Percentiles rank a stretch among this genome's conserved stretches.
Conservation (phyloP, 2,329 filamentous ascomycete species). For the Penicillium sp. region DNA sequence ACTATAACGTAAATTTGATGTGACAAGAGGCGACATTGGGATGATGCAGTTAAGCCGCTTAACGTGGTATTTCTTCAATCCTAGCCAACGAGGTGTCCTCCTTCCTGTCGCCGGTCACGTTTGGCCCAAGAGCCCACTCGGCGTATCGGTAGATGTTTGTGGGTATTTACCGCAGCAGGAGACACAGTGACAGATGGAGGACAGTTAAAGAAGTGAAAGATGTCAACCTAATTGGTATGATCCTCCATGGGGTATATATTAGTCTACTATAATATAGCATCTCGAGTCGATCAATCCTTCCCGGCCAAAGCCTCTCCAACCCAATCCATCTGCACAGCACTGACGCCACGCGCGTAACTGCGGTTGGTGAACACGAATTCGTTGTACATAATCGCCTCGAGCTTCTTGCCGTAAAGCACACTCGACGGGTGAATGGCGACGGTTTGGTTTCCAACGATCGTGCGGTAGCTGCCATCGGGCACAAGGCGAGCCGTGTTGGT, state of each 20-base stretch:
- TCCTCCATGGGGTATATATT: constrained; percentile 10
- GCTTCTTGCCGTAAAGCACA: constrained; percentile 58
- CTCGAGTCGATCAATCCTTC: constrained; percentile 6
- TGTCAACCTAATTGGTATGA: neutral
- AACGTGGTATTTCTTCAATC: neutral
- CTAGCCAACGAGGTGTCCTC: neutral
- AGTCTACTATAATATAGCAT: constrained; percentile 8
- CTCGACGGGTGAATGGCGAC: constrained; percentile 63
- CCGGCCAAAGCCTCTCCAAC: constrained; percentile 50
- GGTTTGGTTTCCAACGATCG: constrained; percentile 59
- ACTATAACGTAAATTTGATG: neutral
- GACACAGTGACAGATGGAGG: neutral
- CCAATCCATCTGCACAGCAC: constrained; percentile 62
- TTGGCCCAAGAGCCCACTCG: neutral
- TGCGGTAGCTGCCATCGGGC: constrained; percentile 61
- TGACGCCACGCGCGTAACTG: constrained; percentile 61
- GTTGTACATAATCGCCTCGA: constrained; percentile 63
- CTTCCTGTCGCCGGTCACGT: neutral
- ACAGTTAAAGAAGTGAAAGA: neutral
- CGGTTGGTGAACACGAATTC: constrained; percentile 65
- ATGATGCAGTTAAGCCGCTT: neutral
- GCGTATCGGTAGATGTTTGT: neutral
- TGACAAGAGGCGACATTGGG: neutral
- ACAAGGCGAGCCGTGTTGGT: constrained; percentile 60
- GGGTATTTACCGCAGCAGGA: neutral